These are phyloP conservation scores for Sindora glabra DNA, from an alignment of 306 rosid species.

Conservation along the genomic window DNA sequence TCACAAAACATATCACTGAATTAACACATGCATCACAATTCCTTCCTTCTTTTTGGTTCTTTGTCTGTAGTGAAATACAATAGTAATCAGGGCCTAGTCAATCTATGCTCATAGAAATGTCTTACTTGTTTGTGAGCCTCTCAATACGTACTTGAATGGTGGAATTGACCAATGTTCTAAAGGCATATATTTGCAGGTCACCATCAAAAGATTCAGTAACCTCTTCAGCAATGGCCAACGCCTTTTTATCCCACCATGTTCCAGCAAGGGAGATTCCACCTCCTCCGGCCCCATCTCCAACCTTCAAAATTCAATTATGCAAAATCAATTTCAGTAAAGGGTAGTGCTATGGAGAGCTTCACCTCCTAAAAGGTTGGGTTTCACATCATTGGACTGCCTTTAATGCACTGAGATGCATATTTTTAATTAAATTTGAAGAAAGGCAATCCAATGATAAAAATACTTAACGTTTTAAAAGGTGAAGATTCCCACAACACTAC, in stretches of 20 bases:
- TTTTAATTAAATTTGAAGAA: no score
- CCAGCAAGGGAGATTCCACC: conserved; percentile 88
- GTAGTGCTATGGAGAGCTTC: no score
- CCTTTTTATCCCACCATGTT: conserved; percentile 90
- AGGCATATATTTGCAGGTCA: conserved; percentile 71
- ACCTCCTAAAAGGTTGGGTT: no score
- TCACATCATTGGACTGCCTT: no score
- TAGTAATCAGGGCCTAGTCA: neutral
- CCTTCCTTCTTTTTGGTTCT: neutral
- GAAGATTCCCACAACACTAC: no score
- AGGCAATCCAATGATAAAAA: no score
- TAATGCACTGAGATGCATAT: no score
- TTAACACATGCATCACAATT: neutral
- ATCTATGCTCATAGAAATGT: neutral
- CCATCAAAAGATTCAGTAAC: conserved; percentile 60
- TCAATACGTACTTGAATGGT: conserved; percentile 77
- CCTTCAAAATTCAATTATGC: conserved; percentile 47
- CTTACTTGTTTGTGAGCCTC: conserved; percentile 74
- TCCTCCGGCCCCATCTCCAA: conserved; percentile 83
- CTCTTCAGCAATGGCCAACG: conserved; percentile 69
- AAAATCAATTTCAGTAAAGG: neutral
- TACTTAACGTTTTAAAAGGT: neutral
- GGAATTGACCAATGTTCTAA: conserved; percentile 56
- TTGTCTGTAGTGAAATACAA: neutral
- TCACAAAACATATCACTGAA: neutral